Evolutionary conservation across 495 filamentous ascomycete species (phyloP), one percentile per base, ranked within the genome.

Genomic region (Podospora tetraspora): DNA sequence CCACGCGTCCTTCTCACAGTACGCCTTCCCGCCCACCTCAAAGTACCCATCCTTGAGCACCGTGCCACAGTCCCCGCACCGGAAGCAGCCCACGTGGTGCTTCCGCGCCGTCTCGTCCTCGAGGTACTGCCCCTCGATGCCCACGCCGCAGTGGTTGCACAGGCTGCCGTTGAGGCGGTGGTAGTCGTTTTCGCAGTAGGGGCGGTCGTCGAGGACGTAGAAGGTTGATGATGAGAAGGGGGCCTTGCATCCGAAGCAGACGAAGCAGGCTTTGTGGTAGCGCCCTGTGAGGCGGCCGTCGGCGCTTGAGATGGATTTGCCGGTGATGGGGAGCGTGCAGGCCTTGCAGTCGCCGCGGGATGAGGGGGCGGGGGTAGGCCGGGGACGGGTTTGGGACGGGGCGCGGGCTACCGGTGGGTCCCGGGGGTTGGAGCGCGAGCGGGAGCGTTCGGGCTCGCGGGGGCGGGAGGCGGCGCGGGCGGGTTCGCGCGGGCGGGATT

Each of bases 101-200:
- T 96, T 96, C 64, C 85, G 86, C 59, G 85, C 78, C 58, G 84
- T 79, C 57, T 90, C 88, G 13, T 93, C 96, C 74, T 97, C 93
- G n/a, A 98, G 85, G 73, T 96, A 99, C 69, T 94, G 88, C 3
- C 95, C 95, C 74, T 99, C 95, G 72, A 99, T 98, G 12, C 95
- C 95, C 19, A 78, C 79, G 72, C 91, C 86, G 75, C 95, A 99
- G 52, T 84, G 85, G 1, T 84, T 84, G 75, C 95, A 99, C 0
- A 97, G 77, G 23, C 91, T 94, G 57, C 88, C 87, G 74, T 99
- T 99, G 52, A 94, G 85, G 75, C 91, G 85, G 78, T 99, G 95
- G 75, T 99, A 99, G 78, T 99, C 93, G 37, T 89, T 89, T 34
- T 91, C 89, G 80, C 95, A 99, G 81, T 91, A 97, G 3, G 95